phyloP scores from a whole-genome alignment of 345 rosid genomes.

The Raphanus raphanistrum region DNA sequence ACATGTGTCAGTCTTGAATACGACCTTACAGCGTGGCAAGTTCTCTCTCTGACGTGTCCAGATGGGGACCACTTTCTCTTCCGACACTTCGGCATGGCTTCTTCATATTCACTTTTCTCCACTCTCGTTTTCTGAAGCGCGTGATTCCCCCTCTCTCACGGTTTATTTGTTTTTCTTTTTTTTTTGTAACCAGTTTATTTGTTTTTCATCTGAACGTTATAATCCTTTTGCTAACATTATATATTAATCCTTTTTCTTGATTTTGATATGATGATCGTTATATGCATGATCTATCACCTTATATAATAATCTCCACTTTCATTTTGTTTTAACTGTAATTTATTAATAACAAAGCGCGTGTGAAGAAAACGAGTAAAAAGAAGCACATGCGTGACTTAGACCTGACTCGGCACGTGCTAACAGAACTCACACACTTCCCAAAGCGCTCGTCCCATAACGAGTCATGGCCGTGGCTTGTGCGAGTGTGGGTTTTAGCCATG shows the following conservation, averaged over 20 bases:
- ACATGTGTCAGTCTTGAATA: slow-evolving; percentile 33
- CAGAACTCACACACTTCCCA: slow-evolving; percentile 29
- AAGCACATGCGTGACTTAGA: slow-evolving; percentile 5
- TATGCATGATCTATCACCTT: background rate
- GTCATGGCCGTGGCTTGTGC: slow-evolving; percentile 31
- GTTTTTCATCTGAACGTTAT: background rate
- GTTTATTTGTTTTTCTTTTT: background rate
- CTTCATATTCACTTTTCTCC: slow-evolving; percentile 1
- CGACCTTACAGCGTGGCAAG: slow-evolving; percentile 35
- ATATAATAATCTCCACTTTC: background rate
- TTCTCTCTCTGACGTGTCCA: slow-evolving; percentile 34
- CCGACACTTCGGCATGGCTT: slow-evolving; percentile 42
- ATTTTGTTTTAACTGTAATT: background rate
- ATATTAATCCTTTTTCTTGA: background rate
- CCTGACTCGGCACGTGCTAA: slow-evolving; percentile 29
- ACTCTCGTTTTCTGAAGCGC: background rate
- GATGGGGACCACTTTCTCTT: slow-evolving; percentile 34
- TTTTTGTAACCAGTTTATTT: no score
- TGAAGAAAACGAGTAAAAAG: background rate
- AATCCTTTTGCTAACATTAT: background rate
- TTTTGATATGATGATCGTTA: background rate
- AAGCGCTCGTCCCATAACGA: slow-evolving; percentile 33
- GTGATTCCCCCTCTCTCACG: slow-evolving; percentile 4
- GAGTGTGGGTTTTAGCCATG: slow-evolving; percentile 35
- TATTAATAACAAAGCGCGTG: slow-evolving; percentile 6